These are phyloP conservation scores for Fusarium burgessii DNA, from an alignment of 2,329 filamentous ascomycete genomes.

Conservation along the genomic window DNA sequence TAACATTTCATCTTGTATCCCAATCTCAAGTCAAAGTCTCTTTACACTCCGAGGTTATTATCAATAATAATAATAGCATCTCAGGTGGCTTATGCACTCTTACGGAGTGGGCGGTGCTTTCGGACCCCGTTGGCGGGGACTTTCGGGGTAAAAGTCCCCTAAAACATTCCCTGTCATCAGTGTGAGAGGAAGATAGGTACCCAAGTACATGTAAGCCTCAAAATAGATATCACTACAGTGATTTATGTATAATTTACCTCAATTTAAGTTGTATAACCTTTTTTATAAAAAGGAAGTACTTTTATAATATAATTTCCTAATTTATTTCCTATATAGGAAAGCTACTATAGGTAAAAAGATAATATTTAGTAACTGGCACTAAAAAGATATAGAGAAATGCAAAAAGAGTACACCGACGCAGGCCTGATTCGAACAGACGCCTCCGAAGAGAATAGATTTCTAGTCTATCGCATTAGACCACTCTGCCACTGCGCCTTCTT, in stretches of 20 bases:
- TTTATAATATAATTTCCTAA: no score
- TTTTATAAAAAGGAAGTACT: no score
- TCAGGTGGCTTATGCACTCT: neutral
- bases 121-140: slow-evolving; percentile 3
- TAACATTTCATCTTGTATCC: neutral
- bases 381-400: no score
- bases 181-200: no score
- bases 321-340: no score
- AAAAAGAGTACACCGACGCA: slow-evolving; percentile 28
- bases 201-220: neutral
- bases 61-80: neutral
- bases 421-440: slow-evolving; percentile 38
- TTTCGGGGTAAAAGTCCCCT: neutral
- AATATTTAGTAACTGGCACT: no score
- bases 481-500: slow-evolving; percentile 33
- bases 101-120: slow-evolving; percentile 3
- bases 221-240: neutral
- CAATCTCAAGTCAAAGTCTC: neutral
- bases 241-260: neutral
- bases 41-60: neutral
- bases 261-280: no score
- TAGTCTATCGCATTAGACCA: slow-evolving; percentile 40
- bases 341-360: neutral
- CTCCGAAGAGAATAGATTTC: slow-evolving; percentile 38
- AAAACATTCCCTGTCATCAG: slow-evolving; percentile 1